Evolutionary conservation across 371 early-diverging fungal species (phyloP).

Genomic region (Apophysomyces elegans): DNA sequence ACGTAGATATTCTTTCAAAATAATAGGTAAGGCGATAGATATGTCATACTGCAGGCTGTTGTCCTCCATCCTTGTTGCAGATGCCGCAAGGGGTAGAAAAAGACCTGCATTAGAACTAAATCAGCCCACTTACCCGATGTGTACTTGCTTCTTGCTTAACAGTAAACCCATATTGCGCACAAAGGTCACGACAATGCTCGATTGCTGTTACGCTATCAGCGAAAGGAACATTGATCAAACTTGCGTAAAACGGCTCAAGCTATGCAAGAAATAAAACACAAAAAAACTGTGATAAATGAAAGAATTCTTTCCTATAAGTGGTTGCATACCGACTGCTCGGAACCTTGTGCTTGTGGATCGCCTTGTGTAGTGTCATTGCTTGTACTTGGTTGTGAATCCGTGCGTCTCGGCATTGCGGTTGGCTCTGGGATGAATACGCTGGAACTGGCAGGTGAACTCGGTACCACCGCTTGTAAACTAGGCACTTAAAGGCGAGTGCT

Average conservation of each 20-base stretch:
- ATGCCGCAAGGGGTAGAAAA: slow-evolving; percentile 8
- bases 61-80: slow-evolving; percentile 10
- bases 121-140: slow-evolving; percentile 54
- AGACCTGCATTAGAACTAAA: slow-evolving; percentile 4
- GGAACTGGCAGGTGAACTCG: slow-evolving; percentile 29
- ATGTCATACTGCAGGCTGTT: neutral
- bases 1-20: slow-evolving; percentile 59
- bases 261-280: slow-evolving; percentile 13
- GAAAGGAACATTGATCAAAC: slow-evolving; percentile 44
- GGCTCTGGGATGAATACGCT: slow-evolving; percentile 12
- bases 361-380: slow-evolving; percentile 7
- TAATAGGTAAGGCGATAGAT: neutral
- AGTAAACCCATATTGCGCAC: slow-evolving; percentile 65
- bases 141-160: slow-evolving; percentile 72
- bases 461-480: slow-evolving; percentile 24
- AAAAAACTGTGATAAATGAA: slow-evolving; percentile 4
- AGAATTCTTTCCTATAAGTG: neutral
- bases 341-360: neutral
- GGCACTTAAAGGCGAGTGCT: slow-evolving; percentile 3
- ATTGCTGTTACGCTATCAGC: slow-evolving; percentile 53
- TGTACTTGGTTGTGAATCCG: slow-evolving; percentile 8
- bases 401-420: slow-evolving; percentile 8
- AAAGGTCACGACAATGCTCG: slow-evolving; percentile 57
- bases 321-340: slow-evolving; percentile 11
- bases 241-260: slow-evolving; percentile 54